Percentiles rank a stretch among this genome's conserved stretches.
Evolutionary conservation across 2,329 filamentous ascomycete species (phyloP).

Genomic region (Penicillium sp.): DNA sequence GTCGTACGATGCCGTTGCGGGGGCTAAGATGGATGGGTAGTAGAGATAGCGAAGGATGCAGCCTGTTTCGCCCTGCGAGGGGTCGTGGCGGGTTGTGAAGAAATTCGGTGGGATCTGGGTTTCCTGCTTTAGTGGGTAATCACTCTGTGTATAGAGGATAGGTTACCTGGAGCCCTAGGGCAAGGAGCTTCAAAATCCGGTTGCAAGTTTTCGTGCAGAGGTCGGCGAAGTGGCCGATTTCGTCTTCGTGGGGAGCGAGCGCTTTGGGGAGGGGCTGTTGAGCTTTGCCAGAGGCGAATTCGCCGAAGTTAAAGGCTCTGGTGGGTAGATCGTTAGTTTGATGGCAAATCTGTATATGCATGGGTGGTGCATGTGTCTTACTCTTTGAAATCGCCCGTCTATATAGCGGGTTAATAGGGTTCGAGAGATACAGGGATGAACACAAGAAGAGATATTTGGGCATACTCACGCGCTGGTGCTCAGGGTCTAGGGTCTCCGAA

Average conservation of each 20-base stretch:
- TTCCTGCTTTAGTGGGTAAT: not conserved
- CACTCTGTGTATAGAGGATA: not conserved
- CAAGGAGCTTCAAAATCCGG: slow-evolving; percentile 76
- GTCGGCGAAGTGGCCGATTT: slow-evolving; percentile 69
- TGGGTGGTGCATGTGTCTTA: slow-evolving; percentile 41
- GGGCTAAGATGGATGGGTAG: slow-evolving; percentile 66
- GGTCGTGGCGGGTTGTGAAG: slow-evolving; percentile 67
- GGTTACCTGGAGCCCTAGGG: slow-evolving; percentile 72
- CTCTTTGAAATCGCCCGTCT: slow-evolving; percentile 90
- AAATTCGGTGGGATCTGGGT: slow-evolving; percentile 54
- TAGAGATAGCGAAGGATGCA: slow-evolving; percentile 73
- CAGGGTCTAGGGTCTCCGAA: slow-evolving; percentile 83
- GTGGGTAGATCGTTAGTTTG: slow-evolving; percentile 8
- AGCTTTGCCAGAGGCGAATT: slow-evolving; percentile 70
- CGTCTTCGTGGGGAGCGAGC: slow-evolving; percentile 63
- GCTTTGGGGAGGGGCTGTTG: slow-evolving; percentile 76
- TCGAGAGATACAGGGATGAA: not conserved
- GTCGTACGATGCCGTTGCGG: slow-evolving; percentile 46
- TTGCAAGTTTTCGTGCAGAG: slow-evolving; percentile 75
- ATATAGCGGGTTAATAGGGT: slow-evolving; percentile 19
- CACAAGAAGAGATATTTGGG: not conserved
- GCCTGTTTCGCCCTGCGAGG: slow-evolving; percentile 54
- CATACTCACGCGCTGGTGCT: slow-evolving; percentile 71
- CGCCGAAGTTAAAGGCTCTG: slow-evolving; percentile 90
- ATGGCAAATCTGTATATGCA: not conserved